A percentile compares a stretch with the other conserved stretches of the same genome.
phyloP scores from a whole-genome alignment of 2,329 filamentous ascomycete genomes.

The Xylariaceae sp. region DNA sequence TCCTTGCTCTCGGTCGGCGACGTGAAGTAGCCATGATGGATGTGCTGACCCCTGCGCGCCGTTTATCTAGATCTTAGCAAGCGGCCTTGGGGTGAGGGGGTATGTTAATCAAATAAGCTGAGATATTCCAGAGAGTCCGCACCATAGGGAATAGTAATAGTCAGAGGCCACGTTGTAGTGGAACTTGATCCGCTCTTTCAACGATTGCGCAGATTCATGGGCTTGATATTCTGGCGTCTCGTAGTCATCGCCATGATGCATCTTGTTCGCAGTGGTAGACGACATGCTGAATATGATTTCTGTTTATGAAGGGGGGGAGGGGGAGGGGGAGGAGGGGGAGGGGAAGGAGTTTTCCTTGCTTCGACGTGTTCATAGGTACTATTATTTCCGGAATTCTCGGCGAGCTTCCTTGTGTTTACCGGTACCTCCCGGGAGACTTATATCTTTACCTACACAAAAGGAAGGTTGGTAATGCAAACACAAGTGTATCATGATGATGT shows the following conservation, averaged over 20 bases:
- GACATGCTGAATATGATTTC: neutral
- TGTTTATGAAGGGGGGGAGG: no score
- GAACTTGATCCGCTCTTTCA: constrained; percentile 54
- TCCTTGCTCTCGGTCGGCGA: constrained; percentile 50
- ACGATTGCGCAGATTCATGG: constrained; percentile 29
- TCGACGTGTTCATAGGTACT: no score
- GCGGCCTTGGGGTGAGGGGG: neutral
- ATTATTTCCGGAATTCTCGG: no score
- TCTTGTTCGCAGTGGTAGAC: neutral
- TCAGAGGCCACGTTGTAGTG: constrained; percentile 58
- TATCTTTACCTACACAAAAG: no score
- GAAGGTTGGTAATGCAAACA: no score
- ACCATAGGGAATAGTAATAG: constrained; percentile 58
- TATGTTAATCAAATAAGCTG: no score
- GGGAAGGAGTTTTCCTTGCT: no score
- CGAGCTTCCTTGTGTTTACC: no score
- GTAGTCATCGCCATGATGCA: constrained; percentile 29
- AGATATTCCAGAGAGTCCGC: constrained; percentile 16
- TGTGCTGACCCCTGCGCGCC: constrained; percentile 52
- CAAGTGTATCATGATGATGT: no score
- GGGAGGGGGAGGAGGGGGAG: no score
- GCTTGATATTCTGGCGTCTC: constrained; percentile 27
- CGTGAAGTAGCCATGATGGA: constrained; percentile 57
- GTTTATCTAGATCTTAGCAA: constrained; percentile 4
- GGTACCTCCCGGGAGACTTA: no score